phyloP scores from a whole-genome alignment of 805 yeast species.

The Saturnispora halmiae region DNA sequence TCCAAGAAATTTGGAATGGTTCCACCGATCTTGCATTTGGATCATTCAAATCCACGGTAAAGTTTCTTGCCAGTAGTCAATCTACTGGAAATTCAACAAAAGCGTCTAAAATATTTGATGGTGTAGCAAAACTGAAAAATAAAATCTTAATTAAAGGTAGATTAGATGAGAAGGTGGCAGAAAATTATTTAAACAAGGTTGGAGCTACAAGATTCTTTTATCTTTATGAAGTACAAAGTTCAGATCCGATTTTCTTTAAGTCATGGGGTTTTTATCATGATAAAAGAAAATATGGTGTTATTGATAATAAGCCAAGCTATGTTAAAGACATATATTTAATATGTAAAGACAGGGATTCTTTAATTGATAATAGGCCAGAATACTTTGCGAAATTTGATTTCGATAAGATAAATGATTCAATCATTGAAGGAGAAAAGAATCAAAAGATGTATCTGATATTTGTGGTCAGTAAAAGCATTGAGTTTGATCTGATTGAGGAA shows the following conservation, averaged over 20 bases:
- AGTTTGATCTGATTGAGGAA: conserved; percentile 8
- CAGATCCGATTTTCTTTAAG: conserved; percentile 19
- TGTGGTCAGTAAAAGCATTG: conserved; percentile 23
- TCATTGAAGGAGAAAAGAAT: conserved; percentile 10
- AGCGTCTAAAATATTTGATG: conserved; percentile 16
- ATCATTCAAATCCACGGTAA: conserved; percentile 11
- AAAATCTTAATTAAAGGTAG: conserved; percentile 50
- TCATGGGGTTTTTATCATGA: conserved; percentile 39
- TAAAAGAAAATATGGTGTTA: conserved; percentile 49
- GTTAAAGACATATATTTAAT: conserved; percentile 60
- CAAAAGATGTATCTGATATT: conserved; percentile 22
- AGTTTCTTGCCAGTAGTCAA: conserved; percentile 13
- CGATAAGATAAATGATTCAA: conserved; percentile 13
- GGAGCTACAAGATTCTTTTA: conserved; percentile 43
- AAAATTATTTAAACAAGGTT: conserved; percentile 43
- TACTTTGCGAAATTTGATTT: conserved; percentile 18
- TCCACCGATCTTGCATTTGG: conserved; percentile 12
- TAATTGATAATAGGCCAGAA: conserved; percentile 13
- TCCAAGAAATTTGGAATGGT: conserved; percentile 18
- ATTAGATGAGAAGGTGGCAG: conserved; percentile 45
- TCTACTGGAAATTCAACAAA: conserved; percentile 7
- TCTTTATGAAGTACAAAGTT: conserved; percentile 27
- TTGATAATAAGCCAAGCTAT: conserved; percentile 38
- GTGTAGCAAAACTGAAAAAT: conserved; percentile 13
- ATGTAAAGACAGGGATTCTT: conserved; percentile 18